Percentiles rank a stretch among this genome's conserved stretches.
phyloP scores from a whole-genome alignment of 768 basidiomycete genomes.

The Leccinum rimulosum region DNA sequence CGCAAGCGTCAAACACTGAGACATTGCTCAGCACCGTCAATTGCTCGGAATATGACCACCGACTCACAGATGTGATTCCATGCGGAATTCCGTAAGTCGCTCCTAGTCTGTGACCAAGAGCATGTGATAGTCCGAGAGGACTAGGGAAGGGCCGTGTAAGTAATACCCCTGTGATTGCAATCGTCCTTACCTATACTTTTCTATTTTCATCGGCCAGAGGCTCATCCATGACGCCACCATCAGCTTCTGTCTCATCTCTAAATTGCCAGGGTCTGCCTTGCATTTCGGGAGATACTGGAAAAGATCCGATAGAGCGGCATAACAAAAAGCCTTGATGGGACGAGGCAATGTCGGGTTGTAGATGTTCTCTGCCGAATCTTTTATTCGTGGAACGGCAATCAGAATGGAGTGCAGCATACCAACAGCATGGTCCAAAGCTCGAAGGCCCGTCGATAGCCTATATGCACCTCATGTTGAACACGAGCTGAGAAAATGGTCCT shows the following conservation, averaged over 20 bases:
- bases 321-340: conserved; percentile 63
- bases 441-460: conserved; percentile 78
- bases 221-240: conserved; percentile 82
- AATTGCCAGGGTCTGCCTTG: conserved; percentile 53
- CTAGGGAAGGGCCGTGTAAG: conserved; percentile 30
- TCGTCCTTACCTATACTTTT: conserved; percentile 48
- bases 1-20: conserved; percentile 68
- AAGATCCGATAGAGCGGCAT: conserved; percentile 65
- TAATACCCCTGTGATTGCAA: neutral
- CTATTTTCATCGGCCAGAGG: conserved; percentile 61
- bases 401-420: conserved; percentile 39
- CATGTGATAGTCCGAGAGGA: conserved; percentile 71
- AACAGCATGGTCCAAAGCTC: conserved; percentile 77
- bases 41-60: conserved; percentile 4
- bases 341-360: conserved; percentile 55
- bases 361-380: conserved; percentile 43
- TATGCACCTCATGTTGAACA: conserved; percentile 10
- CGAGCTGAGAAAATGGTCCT: conserved; percentile 5
- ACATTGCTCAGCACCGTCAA: neutral
- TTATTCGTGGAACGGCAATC: neutral
- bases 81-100: conserved; percentile 75
- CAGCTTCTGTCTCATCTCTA: conserved; percentile 64
- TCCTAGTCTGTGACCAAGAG: conserved; percentile 71
- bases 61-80: conserved; percentile 75
- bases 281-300: conserved; percentile 71